Percentiles rank a stretch among this genome's conserved stretches.
Evolutionary conservation across 176 grass and related monocot genomes (phyloP).

Genomic region (Thalia dealbata): DNA sequence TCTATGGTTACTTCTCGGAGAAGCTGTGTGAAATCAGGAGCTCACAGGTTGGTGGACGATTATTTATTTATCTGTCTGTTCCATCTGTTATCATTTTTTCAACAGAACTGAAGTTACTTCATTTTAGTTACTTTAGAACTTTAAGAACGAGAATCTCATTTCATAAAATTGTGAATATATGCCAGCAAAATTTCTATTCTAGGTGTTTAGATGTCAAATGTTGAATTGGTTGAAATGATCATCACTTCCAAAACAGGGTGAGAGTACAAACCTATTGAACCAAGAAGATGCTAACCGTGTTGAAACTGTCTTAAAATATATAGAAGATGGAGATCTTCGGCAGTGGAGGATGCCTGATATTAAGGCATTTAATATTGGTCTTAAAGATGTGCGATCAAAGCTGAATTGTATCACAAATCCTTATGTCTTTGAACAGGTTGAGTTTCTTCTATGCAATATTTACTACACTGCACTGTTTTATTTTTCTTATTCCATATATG

Average conservation of each 20-base stretch:
- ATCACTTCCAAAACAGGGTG: slow-evolving; percentile 11
- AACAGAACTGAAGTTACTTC: neutral
- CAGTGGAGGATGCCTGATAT: slow-evolving; percentile 41
- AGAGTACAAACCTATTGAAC: slow-evolving; percentile 26
- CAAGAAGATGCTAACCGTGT: slow-evolving; percentile 41
- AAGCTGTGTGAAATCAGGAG: slow-evolving; percentile 16
- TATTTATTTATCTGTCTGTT: neutral
- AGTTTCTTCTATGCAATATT: neutral
- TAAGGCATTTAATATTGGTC: slow-evolving; percentile 58
- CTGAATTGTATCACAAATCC: slow-evolving; percentile 78
- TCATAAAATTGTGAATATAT: neutral
- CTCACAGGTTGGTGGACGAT: slow-evolving; percentile 31
- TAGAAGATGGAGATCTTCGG: slow-evolving; percentile 68
- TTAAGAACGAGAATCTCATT: neutral
- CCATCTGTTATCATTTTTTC: neutral
- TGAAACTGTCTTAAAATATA: slow-evolving; percentile 44
- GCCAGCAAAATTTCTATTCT: neutral
- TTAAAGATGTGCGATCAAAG: slow-evolving; percentile 54
- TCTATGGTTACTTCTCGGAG: slow-evolving; percentile 67
- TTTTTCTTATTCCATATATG: neutral
- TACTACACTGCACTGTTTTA: neutral
- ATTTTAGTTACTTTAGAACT: too few species aligned
- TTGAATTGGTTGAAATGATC: neutral
- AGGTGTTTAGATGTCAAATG: neutral
- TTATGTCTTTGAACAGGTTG: slow-evolving; percentile 76